Evolutionary conservation across 106 monocot species (phyloP).

Genomic region (Apostasia shenzhenica): DNA sequence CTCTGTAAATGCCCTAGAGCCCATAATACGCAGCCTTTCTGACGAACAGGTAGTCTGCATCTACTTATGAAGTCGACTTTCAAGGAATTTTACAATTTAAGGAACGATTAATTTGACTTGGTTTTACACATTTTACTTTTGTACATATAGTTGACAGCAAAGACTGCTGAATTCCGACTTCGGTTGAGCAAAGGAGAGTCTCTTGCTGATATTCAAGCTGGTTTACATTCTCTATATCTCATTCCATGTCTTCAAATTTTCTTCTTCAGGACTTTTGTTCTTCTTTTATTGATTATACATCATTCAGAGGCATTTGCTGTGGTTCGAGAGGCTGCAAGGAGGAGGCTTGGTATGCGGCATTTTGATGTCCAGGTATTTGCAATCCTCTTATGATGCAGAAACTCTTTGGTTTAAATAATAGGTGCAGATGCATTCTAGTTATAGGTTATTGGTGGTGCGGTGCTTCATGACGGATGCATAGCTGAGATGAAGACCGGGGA

Average conservation of each 20-base stretch:
- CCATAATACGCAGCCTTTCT: slow-evolving; percentile 38
- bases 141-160: slow-evolving; percentile 45
- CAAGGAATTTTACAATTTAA: not conserved
- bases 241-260: too few relatives aligned
- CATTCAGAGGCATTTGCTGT: slow-evolving; percentile 94
- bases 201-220: slow-evolving; percentile 86
- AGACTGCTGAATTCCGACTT: slow-evolving; percentile 66
- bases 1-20: slow-evolving; percentile 62
- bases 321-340: slow-evolving; percentile 85
- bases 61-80: not conserved
- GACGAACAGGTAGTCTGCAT: slow-evolving; percentile 65
- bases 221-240: slow-evolving; percentile 15
- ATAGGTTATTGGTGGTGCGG: slow-evolving; percentile 96
- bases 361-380: slow-evolving; percentile 90
- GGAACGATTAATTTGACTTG: not conserved
- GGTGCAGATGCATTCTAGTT: not conserved
- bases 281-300: not conserved
- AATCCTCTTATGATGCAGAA: not conserved
- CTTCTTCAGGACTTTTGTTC: not conserved
- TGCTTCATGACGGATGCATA: slow-evolving; percentile 97
- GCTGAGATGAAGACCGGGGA: slow-evolving; percentile 99
- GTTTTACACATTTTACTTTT: not conserved
- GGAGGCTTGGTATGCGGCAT: slow-evolving; percentile 93
- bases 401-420: not conserved
- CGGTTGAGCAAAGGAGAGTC: slow-evolving; percentile 72